Conservation (phyloP, 1,284 basidiomycete species). For the Xanthoconium separans region DNA sequence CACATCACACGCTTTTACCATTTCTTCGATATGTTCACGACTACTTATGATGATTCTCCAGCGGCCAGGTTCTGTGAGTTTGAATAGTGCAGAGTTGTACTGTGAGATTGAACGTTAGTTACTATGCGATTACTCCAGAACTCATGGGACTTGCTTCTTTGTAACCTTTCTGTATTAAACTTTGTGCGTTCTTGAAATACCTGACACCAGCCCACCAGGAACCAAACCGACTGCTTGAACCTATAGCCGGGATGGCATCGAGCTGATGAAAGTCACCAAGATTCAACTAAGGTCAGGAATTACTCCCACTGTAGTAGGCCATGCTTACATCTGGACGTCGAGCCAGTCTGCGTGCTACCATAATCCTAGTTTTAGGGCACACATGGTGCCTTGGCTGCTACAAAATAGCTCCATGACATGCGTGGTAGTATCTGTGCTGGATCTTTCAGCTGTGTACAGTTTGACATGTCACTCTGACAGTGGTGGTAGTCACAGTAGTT, state of each 20-base stretch:
- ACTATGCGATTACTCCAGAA: no score
- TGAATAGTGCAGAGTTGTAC: conserved; percentile 37
- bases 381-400: no score
- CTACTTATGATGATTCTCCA: conserved; percentile 44
- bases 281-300: no score
- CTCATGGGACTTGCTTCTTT: conserved; percentile 1
- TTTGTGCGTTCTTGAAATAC: conserved; percentile 1
- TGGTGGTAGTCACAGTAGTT: no score
- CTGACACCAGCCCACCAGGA: conserved; percentile 17
- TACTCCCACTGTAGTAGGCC: neutral
- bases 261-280: conserved; percentile 4
- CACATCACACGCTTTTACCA: conserved; percentile 37
- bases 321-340: neutral
- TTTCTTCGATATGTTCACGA: conserved; percentile 38
- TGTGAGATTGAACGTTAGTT: neutral
- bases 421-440: no score
- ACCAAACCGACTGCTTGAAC: conserved; percentile 11
- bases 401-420: no score
- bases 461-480: no score
- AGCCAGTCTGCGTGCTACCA: neutral
- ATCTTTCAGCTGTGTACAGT: no score
- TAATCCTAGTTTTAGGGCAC: neutral
- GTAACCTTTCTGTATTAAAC: conserved; percentile 23
- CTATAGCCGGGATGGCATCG: conserved; percentile 17
- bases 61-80: conserved; percentile 35